A percentile compares a stretch with the other conserved stretches of the same genome.
Evolutionary conservation across 495 filamentous ascomycete species (phyloP).

Genomic region (Penicillium angulare): DNA sequence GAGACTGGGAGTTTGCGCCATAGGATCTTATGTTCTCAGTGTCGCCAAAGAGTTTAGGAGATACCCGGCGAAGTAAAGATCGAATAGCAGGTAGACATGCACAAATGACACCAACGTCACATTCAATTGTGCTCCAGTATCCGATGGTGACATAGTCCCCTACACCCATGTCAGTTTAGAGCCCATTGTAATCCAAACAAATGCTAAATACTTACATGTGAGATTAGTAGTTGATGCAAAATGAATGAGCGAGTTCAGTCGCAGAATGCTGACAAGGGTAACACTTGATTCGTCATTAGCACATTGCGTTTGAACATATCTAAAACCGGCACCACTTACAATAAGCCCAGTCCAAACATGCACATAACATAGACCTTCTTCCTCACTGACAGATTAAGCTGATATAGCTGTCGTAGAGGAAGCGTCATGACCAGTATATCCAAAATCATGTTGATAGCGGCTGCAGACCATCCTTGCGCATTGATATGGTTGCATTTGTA

Average conservation of each 20-base stretch:
- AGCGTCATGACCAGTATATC: slow-evolving; percentile 49
- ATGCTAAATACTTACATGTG: slow-evolving; percentile 25
- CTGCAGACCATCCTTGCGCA: slow-evolving; percentile 37
- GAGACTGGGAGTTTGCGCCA: slow-evolving; percentile 17
- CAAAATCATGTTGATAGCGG: slow-evolving; percentile 44
- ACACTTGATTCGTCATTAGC: slow-evolving; percentile 20
- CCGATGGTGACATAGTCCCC: slow-evolving; percentile 36
- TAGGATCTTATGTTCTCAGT: slow-evolving; percentile 19
- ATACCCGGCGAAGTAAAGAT: slow-evolving; percentile 24
- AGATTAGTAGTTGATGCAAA: slow-evolving; percentile 31
- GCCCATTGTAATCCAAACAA: background rate
- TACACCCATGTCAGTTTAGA: slow-evolving; percentile 11
- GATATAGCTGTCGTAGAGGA: slow-evolving; percentile 31
- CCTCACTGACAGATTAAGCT: slow-evolving; percentile 26
- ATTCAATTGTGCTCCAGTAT: slow-evolving; percentile 36
- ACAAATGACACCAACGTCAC: slow-evolving; percentile 34
- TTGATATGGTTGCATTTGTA: slow-evolving; percentile 44
- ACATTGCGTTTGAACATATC: background rate
- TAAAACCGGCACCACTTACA: slow-evolving; percentile 28
- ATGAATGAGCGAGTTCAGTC: slow-evolving; percentile 30
- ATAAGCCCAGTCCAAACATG: slow-evolving; percentile 39
- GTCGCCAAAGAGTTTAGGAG: slow-evolving; percentile 27
- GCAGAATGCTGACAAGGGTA: slow-evolving; percentile 35
- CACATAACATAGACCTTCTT: slow-evolving; percentile 34
- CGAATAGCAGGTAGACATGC: slow-evolving; percentile 34